Conservation (phyloP, 208 protist species). For the Trypanosomatidae sp. region DNA sequence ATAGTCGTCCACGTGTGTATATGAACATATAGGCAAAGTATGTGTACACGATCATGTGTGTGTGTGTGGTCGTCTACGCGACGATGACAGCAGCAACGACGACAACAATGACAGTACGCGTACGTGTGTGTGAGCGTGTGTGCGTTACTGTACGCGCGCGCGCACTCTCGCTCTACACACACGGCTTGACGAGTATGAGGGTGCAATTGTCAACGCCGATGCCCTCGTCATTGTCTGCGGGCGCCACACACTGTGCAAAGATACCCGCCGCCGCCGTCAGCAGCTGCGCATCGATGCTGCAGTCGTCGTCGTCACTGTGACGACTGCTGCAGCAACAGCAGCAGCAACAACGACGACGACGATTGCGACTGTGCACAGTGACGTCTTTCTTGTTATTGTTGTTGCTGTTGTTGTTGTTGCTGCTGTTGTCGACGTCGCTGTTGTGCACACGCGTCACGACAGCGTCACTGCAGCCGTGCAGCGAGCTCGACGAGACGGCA, state of each 20-base stretch:
- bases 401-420: neutral
- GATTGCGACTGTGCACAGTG: too few species aligned
- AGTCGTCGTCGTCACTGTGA: neutral
- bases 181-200: conserved; percentile 54
- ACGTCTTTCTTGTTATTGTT: neutral
- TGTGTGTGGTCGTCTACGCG: too few species aligned
- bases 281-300: conserved; percentile 26
- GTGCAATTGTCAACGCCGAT: conserved; percentile 71
- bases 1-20: too few species aligned
- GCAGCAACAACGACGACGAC: too few species aligned
- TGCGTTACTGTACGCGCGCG: too few species aligned
- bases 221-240: conserved; percentile 55
- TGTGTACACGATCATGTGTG: too few species aligned
- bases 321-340: neutral
- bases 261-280: conserved; percentile 48
- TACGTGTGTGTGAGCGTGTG: too few species aligned
- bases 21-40: too few species aligned
- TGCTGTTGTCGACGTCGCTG: neutral
- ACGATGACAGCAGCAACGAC: too few species aligned
- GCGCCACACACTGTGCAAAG: conserved; percentile 63
- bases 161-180: too few species aligned
- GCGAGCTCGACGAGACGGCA: neutral
- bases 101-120: too few species aligned
- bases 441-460: neutral
- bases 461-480: neutral